A percentile compares a stretch with the other conserved stretches of the same genome.
Conservation (phyloP, 1,284 basidiomycete species). For the Sanguinoderma infundibulare region DNA sequence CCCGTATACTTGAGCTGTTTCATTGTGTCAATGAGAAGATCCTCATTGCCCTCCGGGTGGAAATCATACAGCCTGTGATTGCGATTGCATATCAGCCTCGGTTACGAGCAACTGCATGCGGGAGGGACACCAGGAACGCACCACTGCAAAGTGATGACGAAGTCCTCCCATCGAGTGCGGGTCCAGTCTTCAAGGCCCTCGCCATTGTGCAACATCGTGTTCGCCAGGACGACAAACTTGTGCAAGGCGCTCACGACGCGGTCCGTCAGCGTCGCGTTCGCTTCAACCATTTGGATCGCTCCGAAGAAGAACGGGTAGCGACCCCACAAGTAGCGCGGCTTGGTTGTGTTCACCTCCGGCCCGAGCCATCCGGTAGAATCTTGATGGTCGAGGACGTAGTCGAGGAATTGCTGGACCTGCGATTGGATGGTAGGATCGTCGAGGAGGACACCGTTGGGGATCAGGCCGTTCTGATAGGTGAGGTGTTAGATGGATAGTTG, state of each 20-base stretch:
- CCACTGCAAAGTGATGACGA: slow-evolving; percentile 59
- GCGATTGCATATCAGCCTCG: not conserved
- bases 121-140: too few species aligned
- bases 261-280: slow-evolving; percentile 46
- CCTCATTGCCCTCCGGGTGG: slow-evolving; percentile 54
- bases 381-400: slow-evolving; percentile 58
- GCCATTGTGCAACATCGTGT: slow-evolving; percentile 56
- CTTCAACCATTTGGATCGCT: slow-evolving; percentile 57
- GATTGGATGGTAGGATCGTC: slow-evolving; percentile 49
- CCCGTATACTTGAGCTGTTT: slow-evolving; percentile 53
- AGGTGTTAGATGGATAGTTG: not conserved
- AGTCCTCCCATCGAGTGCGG: slow-evolving; percentile 62
- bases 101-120: too few species aligned
- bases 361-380: slow-evolving; percentile 62
- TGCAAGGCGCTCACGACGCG: slow-evolving; percentile 51
- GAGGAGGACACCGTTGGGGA: slow-evolving; percentile 52
- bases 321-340: slow-evolving; percentile 60
- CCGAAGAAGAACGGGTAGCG: slow-evolving; percentile 63
- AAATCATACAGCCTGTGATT: slow-evolving; percentile 54
- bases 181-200: slow-evolving; percentile 58
- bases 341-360: slow-evolving; percentile 56
- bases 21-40: slow-evolving; percentile 59
- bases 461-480: slow-evolving; percentile 52
- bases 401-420: slow-evolving; percentile 53
- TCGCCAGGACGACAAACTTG: slow-evolving; percentile 58